Percentiles rank a stretch among this genome's conserved stretches.
These are phyloP conservation scores for Lodderomyces elongisporus DNA, from an alignment of 1,139 yeast species.

Conservation along the genomic window DNA sequence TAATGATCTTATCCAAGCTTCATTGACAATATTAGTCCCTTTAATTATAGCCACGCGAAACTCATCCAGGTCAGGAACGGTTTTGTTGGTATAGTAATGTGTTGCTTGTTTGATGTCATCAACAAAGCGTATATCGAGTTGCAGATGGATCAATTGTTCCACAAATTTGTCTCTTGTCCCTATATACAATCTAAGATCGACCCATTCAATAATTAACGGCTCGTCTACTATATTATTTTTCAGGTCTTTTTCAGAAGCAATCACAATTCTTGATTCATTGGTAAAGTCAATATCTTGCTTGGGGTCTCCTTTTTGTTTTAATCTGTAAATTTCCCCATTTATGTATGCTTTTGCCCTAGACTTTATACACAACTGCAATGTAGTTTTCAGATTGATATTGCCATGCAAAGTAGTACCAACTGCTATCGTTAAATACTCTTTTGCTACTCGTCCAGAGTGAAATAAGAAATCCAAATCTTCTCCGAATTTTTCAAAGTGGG, in stretches of 20 bases:
- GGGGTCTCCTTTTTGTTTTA: constrained; percentile 16
- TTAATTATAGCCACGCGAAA: constrained; percentile 22
- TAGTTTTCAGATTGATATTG: too few relatives aligned
- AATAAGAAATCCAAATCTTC: too few relatives aligned
- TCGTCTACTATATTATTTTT: constrained; percentile 10
- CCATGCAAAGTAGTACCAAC: too few relatives aligned
- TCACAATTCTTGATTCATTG: constrained; percentile 12
- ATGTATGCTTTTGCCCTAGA: constrained; percentile 29
- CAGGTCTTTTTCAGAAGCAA: constrained; percentile 10
- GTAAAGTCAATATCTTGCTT: constrained; percentile 18
- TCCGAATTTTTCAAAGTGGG: too few relatives aligned
- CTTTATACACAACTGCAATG: constrained; percentile 20
- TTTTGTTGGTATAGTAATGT: constrained; percentile 15
- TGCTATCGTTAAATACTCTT: too few relatives aligned
- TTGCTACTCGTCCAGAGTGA: too few relatives aligned
- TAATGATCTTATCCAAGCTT: constrained; percentile 21
- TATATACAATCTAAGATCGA: constrained; percentile 16
- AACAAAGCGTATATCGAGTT: constrained; percentile 22
- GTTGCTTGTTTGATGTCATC: constrained; percentile 20
- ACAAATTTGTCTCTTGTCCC: constrained; percentile 1
- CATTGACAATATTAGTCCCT: constrained; percentile 24
- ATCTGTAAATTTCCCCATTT: constrained; percentile 23
- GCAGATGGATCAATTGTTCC: not conserved
- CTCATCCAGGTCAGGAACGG: constrained; percentile 8
- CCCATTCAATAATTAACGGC: constrained; percentile 21